These are phyloP conservation scores for Evernia prunastri DNA, from an alignment of 495 filamentous ascomycete genomes.

Conservation along the genomic window DNA sequence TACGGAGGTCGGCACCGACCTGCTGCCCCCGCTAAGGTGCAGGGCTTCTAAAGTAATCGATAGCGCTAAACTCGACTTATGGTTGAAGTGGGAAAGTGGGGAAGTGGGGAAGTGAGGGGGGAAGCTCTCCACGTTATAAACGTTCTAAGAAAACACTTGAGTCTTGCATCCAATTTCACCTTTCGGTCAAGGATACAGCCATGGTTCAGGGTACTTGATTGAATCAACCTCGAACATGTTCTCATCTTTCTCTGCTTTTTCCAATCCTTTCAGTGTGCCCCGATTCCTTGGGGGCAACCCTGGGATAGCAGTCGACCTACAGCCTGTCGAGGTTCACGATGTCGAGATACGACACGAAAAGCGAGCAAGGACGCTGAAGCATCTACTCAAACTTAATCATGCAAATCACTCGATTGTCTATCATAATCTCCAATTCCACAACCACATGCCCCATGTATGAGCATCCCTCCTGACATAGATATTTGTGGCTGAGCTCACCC, in stretches of 20 bases:
- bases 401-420: conserved; percentile 80
- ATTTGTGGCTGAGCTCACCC: conserved; percentile 22
- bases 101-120: neutral
- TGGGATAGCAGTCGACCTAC: conserved; percentile 51
- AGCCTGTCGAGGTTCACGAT: conserved; percentile 64
- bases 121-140: too few relatives aligned
- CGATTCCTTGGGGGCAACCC: conserved; percentile 22
- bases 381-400: conserved; percentile 86
- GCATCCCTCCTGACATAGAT: neutral
- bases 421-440: conserved; percentile 71
- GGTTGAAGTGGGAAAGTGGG: neutral
- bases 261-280: conserved; percentile 27
- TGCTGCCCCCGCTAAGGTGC: too few relatives aligned
- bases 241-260: conserved; percentile 30
- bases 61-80: too few relatives aligned
- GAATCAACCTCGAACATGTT: conserved; percentile 20
- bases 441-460: conserved; percentile 76
- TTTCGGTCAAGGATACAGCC: neutral
- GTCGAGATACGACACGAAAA: conserved; percentile 75
- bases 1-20: too few relatives aligned
- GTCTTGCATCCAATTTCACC: neutral
- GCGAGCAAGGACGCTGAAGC: conserved; percentile 74
- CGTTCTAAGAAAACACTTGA: neutral
- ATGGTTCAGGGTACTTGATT: neutral
- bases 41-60: too few relatives aligned